Evolutionary conservation across 2,329 filamentous ascomycete species (phyloP), one percentile per base, ranked within the genome.

Genomic region (Phaeoacremonium minimum): DNA sequence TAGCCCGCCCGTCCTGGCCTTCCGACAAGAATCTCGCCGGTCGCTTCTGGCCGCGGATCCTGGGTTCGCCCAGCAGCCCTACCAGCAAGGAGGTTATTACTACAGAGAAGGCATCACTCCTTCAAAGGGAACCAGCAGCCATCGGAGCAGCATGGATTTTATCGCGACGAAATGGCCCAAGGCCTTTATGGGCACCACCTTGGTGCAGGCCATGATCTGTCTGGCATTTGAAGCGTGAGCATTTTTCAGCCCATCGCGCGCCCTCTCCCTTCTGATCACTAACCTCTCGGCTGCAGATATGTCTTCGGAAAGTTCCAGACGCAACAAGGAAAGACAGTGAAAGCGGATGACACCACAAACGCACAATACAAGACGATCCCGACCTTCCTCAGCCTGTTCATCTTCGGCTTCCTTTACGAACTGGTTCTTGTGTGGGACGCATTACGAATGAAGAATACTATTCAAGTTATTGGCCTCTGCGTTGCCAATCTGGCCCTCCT

Each of bases 391-490:
- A 88, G 91, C 16, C 79, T 98, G 32, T 95, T 97, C 70, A 95
- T 96, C 60, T 96, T 98, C 60, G 93, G 88, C 43, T 97, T 95
- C 66, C 63, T 98, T 40, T 98, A 97, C 66, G 83, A 95, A 56
- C 67, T 97, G 19, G 68, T 94, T 18, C 72, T 98, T 36, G 86
- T 93, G 11, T 97, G 89, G 75, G 93, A 98, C 68, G 93, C 91
- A 13, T 72, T 98, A 40, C 83, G 89, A 45, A 73, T 91, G 56
- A 96, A 96, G 64, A 98, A 98, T 66, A 98, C 93, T 9, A 98
- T 98, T 71, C 93, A 98, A 62, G 76, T 97, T 58, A 97, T 98
- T 50, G 93, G 93, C 30, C 75, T 98, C 18, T 95, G 91, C 64
- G 68, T 94, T 40, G 93, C 93, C 66, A 97, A 98, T 62, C 63